A percentile compares a stretch with the other conserved stretches of the same genome.
These are phyloP conservation scores for Eutrema yunnanense DNA, from an alignment of 345 rosid species.

Conservation along the genomic window DNA sequence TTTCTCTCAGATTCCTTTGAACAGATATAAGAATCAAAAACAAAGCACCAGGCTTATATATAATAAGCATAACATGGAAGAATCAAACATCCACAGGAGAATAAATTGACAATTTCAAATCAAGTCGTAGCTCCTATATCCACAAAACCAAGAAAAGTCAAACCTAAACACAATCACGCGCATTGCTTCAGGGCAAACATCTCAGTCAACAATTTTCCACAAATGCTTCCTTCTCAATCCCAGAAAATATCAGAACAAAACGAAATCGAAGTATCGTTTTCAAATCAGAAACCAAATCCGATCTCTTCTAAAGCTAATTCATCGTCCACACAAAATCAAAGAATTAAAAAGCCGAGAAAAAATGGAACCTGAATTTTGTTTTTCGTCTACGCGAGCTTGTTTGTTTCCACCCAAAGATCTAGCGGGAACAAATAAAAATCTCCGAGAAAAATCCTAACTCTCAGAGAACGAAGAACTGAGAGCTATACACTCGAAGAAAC, in stretches of 20 bases:
- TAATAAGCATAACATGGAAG: background rate
- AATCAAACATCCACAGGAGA: background rate
- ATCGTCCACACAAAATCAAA: background rate
- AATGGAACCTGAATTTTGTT: conserved; percentile 8
- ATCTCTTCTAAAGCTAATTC: background rate
- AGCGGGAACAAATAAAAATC: background rate
- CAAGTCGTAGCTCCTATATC: background rate
- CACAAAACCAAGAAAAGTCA: conserved; percentile 15
- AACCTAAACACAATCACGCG: background rate
- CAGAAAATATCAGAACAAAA: background rate
- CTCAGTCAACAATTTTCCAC: conserved; percentile 10
- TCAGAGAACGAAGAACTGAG: conserved; percentile 10
- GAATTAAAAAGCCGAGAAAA: background rate
- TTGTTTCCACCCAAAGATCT: conserved; percentile 23
- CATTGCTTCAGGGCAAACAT: conserved; percentile 11
- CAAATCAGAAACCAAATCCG: conserved; percentile 6
- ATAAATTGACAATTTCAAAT: conserved; percentile 2
- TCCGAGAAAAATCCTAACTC: background rate
- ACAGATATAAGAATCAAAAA: background rate
- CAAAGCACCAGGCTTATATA: background rate
- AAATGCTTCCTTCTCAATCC: conserved; percentile 3
- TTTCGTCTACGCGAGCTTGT: conserved; percentile 15
- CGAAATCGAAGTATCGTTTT: too few species aligned
- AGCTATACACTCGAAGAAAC: conserved; percentile 1
- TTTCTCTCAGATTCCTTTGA: background rate